These are phyloP conservation scores for Cordyceps javanica DNA, from an alignment of 2,329 filamentous ascomycete genomes.

Conservation along the genomic window DNA sequence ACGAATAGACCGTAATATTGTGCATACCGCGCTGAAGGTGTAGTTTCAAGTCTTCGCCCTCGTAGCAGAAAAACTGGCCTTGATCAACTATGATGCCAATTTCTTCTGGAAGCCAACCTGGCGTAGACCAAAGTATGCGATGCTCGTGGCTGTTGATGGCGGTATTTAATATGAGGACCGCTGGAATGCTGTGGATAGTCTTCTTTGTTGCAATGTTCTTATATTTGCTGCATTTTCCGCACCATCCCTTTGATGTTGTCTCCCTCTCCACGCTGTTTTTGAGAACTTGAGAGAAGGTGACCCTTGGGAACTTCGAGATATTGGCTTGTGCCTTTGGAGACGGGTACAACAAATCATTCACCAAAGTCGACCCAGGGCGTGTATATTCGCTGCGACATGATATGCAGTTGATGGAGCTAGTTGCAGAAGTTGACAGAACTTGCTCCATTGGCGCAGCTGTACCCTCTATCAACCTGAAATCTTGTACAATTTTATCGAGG, in stretches of 20 bases:
- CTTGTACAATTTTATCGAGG: conserved; percentile 70
- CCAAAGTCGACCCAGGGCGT: conserved; percentile 69
- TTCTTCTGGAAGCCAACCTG: conserved; percentile 87
- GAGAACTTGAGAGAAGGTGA: conserved; percentile 82
- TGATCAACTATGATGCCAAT: conserved; percentile 87
- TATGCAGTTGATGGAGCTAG: conserved; percentile 73
- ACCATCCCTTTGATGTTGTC: conserved; percentile 87
- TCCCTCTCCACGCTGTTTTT: conserved; percentile 89
- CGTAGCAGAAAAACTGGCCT: conserved; percentile 91
- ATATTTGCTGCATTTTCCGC: conserved; percentile 82
- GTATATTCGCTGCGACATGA: conserved; percentile 84
- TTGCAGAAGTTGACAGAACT: conserved; percentile 62
- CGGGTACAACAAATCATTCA: conserved; percentile 83
- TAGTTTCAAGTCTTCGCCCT: conserved; percentile 79
- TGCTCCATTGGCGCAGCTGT: conserved; percentile 63
- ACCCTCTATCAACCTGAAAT: conserved; percentile 64
- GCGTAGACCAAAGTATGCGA: conserved; percentile 77
- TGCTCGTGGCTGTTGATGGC: conserved; percentile 66
- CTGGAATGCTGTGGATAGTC: conserved; percentile 73
- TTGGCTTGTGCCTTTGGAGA: conserved; percentile 39
- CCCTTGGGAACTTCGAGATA: conserved; percentile 46
- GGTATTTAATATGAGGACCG: conserved; percentile 84
- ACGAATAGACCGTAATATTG: conserved; percentile 80
- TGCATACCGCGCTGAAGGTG: conserved; percentile 75
- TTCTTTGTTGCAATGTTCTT: conserved; percentile 82